phyloP scores from a whole-genome alignment of 1,139 yeast species.

The Blastobotrys illinoisensis region DNA sequence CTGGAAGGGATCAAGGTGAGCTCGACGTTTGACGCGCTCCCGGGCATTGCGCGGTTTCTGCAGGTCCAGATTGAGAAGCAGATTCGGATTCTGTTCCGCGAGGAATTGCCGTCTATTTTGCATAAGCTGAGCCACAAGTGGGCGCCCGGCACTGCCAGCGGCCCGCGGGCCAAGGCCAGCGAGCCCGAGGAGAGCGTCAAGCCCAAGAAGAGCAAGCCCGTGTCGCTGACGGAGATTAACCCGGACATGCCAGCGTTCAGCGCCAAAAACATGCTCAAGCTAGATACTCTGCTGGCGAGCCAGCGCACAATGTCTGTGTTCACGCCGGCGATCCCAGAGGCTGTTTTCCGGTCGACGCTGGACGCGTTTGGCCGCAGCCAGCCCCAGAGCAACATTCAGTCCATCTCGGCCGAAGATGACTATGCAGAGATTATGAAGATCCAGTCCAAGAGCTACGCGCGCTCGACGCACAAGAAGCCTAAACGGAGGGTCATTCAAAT shows the following conservation, averaged over 20 bases:
- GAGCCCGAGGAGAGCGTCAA: conserved; percentile 12
- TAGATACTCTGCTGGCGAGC: conserved; percentile 65
- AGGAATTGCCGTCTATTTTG: conserved; percentile 74
- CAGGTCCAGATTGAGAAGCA: conserved; percentile 81
- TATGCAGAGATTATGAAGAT: conserved; percentile 26
- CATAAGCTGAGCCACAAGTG: conserved; percentile 72
- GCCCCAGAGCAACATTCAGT: conserved; percentile 15
- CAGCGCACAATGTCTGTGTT: conserved; percentile 72
- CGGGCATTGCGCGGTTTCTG: conserved; percentile 72
- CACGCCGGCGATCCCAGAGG: conserved; percentile 51
- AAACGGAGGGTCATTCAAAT: conserved; percentile 30
- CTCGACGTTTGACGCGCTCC: conserved; percentile 80
- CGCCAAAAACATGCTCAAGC: conserved; percentile 63
- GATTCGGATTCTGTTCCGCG: conserved; percentile 73
- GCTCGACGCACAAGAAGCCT: conserved; percentile 25
- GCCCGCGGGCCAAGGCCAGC: conserved; percentile 4
- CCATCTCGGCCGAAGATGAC: conserved; percentile 22
- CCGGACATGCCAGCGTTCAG: conserved; percentile 55
- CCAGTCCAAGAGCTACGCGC: conserved; percentile 23
- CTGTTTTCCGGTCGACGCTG: conserved; percentile 48
- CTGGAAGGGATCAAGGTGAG: conserved; percentile 74
- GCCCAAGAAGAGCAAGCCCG: conserved; percentile 22
- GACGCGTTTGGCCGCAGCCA: conserved; percentile 23
- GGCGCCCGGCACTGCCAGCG: conserved; percentile 40
- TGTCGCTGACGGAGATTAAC: conserved; percentile 45